These are phyloP conservation scores for Candida xyloterini DNA, from an alignment of 805 yeast species.

Conservation along the genomic window DNA sequence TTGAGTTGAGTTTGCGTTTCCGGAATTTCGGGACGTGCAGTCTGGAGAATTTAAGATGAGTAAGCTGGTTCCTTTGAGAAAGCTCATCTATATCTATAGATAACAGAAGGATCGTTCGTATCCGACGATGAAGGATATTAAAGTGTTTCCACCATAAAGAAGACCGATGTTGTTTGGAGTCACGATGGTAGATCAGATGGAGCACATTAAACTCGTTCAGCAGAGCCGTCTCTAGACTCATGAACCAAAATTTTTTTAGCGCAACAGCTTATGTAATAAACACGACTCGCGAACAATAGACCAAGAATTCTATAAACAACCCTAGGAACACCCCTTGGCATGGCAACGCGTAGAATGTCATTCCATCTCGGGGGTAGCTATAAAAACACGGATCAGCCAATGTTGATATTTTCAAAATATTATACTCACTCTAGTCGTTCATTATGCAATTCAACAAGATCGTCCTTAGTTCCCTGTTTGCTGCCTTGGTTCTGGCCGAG, in stretches of 20 bases:
- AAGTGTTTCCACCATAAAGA: slow-evolving; percentile 77
- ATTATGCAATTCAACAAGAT: slow-evolving; percentile 25
- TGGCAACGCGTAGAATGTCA: slow-evolving; percentile 8
- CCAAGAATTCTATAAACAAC: not conserved
- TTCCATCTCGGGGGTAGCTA: not conserved
- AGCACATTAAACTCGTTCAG: slow-evolving; percentile 54
- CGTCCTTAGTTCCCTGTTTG: slow-evolving; percentile 12
- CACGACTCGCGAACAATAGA: slow-evolving; percentile 7
- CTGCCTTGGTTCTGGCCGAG: slow-evolving; percentile 12
- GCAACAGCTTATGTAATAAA: slow-evolving; percentile 6
- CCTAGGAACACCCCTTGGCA: slow-evolving; percentile 3
- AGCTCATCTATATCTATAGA: slow-evolving; percentile 27
- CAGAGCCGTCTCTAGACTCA: slow-evolving; percentile 17
- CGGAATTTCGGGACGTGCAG: slow-evolving; percentile 6
- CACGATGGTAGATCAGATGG: slow-evolving; percentile 65
- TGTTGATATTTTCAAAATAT: not conserved
- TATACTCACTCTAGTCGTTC: slow-evolving; percentile 16
- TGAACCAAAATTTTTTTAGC: not conserved
- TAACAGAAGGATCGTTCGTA: slow-evolving; percentile 39
- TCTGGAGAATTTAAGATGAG: slow-evolving; percentile 13
- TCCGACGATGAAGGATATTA: slow-evolving; percentile 56
- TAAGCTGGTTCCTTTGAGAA: slow-evolving; percentile 4
- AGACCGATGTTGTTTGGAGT: slow-evolving; percentile 70
- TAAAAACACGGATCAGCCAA: slow-evolving; percentile 1
- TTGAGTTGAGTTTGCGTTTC: slow-evolving; percentile 10